Evolutionary conservation across 148 eudicot genomes (phyloP), one percentile per base, ranked within the genome.

Genomic region (Camellia japonica): DNA sequence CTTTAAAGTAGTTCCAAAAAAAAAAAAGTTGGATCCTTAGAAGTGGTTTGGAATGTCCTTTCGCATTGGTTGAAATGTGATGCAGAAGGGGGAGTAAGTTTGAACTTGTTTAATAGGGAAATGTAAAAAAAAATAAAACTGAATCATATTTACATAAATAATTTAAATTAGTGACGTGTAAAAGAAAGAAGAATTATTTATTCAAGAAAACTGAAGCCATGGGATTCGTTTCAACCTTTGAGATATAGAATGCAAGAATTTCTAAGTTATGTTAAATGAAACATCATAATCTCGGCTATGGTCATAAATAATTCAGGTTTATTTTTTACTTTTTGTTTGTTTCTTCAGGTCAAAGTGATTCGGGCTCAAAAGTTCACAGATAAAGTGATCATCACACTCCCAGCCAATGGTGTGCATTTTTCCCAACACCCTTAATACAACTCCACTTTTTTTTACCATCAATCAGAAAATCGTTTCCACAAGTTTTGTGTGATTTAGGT

Each of bases 361-460:
- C 82, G 86, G 59, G 71, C 68, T 20, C 73, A 75, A 76, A 84
- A 83, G 55, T 91, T 94, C 70, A 84, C 81, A 76, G 97, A 92
- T 79, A 89, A 79, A 78, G 71, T 94, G 55, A 82, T 87, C 67
- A 76, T 92, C 79, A 85, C 88, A 58, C 93, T 88, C 63, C 92
- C 94, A 66, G 88, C 89, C 68, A 94, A 80, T 8, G 94, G 98
- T 90, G 71, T 38, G 84, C 69, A 77, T 73, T 42, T 75, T 61
- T 71, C 63, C 38, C 60, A 1, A 55, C 38, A 6, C 14, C 2
- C 38, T 30, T 74, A 55, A n/a, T 38, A 38, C 38, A 52, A 55
- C 20, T 49, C 41, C 5, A 54, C 13, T 44, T 41, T 20, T 15
- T 58, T 30, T 47, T 47, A 46, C 13, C 79, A 47, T 47, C 46